Percentiles rank a stretch among this genome's conserved stretches.
These are phyloP conservation scores for Cutaneotrichosporon arboriforme DNA, from an alignment of 1,284 basidiomycete genomes.

Conservation along the genomic window DNA sequence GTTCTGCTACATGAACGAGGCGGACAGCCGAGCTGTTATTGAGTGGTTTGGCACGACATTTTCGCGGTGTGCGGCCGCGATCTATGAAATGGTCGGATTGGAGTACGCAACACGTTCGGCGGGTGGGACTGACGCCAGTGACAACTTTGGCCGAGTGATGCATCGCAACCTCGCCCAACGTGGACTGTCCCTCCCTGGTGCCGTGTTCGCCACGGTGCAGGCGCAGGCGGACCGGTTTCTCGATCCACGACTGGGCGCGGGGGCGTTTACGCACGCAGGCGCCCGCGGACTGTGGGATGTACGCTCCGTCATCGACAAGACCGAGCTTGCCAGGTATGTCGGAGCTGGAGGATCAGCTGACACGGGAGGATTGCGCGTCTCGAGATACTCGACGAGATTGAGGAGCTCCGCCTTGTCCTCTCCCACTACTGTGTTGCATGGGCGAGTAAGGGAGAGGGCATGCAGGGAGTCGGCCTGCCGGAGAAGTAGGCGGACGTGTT, in stretches of 20 bases:
- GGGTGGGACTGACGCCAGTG: constrained; percentile 39
- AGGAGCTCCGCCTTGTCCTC: constrained; percentile 82
- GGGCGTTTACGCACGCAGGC: constrained; percentile 55
- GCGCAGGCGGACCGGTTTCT: constrained; percentile 63
- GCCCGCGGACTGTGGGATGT: constrained; percentile 66
- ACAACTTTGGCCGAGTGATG: constrained; percentile 84
- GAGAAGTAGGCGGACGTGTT: no score
- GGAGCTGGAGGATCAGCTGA: neutral
- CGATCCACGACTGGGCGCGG: constrained; percentile 17
- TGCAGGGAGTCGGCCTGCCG: constrained; percentile 8
- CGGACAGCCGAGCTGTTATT: constrained; percentile 59
- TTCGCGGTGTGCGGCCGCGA: constrained; percentile 47
- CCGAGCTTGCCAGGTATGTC: constrained; percentile 62
- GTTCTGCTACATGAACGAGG: constrained; percentile 74
- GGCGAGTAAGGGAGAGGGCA: constrained; percentile 49
- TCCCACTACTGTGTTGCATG: constrained; percentile 82
- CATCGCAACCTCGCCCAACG: constrained; percentile 73
- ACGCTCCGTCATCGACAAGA: constrained; percentile 54
- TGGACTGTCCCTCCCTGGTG: constrained; percentile 68
- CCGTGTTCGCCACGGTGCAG: constrained; percentile 57
- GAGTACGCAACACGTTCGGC: constrained; percentile 40
- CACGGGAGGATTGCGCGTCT: constrained; percentile 61
- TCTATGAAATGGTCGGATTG: constrained; percentile 88
- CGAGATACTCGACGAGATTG: constrained; percentile 83
- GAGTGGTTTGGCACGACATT: constrained; percentile 67